Conservation (phyloP, 2,329 filamentous ascomycete species). For the Venturia oleaginea region DNA sequence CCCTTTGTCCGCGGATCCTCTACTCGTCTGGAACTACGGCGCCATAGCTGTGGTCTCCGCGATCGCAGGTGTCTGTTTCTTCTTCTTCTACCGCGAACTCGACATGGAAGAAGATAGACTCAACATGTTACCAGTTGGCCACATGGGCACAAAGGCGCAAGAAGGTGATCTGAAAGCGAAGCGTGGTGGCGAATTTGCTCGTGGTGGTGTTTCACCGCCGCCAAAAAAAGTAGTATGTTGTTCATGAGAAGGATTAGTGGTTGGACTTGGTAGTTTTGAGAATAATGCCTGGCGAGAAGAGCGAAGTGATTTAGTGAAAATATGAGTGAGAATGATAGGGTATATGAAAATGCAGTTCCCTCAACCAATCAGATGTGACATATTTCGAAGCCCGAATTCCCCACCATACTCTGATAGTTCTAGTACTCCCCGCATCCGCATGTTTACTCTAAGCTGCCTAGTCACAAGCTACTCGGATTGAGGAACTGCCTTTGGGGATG, state of each 20-base stretch:
- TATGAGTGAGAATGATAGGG: neutral
- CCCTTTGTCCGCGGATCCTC: conserved; percentile 18
- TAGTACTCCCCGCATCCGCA: neutral
- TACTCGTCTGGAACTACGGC: conserved; percentile 24
- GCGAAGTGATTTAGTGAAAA: neutral
- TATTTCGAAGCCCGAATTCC: neutral
- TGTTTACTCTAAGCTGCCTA: neutral
- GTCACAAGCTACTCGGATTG: no score
- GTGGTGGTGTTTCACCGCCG: neutral
- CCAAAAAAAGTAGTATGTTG: neutral
- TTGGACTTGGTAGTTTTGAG: neutral
- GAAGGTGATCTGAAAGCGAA: conserved; percentile 23
- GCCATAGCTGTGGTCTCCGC: conserved; percentile 29
- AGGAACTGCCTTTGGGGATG: no score
- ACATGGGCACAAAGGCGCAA: conserved; percentile 23
- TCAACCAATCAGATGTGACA: neutral
- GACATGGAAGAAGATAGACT: conserved; percentile 29
- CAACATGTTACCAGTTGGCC: conserved; percentile 30
- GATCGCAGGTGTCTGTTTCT: conserved; percentile 25
- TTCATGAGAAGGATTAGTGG: neutral
- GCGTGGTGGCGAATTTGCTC: neutral
- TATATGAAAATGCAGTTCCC: no score
- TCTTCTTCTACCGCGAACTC: conserved; percentile 24
- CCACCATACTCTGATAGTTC: no score
- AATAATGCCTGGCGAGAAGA: neutral